Percentiles rank a stretch among this genome's conserved stretches.
Conservation (phyloP, 169 alveolate genomes). For the Cryptosporidium meleagridis region DNA sequence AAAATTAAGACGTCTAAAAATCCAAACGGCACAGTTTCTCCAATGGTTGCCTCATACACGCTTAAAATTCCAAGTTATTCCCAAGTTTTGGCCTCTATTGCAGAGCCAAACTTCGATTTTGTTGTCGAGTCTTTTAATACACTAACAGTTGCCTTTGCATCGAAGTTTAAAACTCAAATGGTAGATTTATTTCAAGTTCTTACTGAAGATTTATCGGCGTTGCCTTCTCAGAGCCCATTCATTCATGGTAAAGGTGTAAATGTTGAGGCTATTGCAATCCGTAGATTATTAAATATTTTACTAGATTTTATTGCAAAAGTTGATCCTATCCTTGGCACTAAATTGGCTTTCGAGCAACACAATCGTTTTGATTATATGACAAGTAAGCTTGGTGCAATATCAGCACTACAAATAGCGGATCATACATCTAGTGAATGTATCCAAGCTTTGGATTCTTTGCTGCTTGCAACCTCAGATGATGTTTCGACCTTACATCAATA, state of each 20-base stretch:
- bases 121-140: conserved; percentile 53
- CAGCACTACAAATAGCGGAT: conserved; percentile 34
- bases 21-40: conserved; percentile 34
- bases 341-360: conserved; percentile 45
- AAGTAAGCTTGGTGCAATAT: conserved; percentile 57
- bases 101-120: conserved; percentile 28
- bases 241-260: conserved; percentile 45
- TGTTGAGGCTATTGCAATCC: conserved; percentile 53
- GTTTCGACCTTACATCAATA: conserved; percentile 28
- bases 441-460: conserved; percentile 27
- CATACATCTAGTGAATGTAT: conserved; percentile 30
- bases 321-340: conserved; percentile 30
- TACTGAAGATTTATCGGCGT: conserved; percentile 21
- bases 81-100: conserved; percentile 12
- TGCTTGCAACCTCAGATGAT: conserved; percentile 19
- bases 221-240: conserved; percentile 65
- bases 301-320: conserved; percentile 21
- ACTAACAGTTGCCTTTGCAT: neutral
- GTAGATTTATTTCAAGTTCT: conserved; percentile 12
- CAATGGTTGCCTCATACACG: conserved; percentile 55
- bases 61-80: conserved; percentile 43
- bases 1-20: conserved; percentile 49
- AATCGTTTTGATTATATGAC: conserved; percentile 31
- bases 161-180: conserved; percentile 2
- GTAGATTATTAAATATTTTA: conserved; percentile 49